Base-by-base conservation (phyloP, 2,329 filamentous ascomycete species). In the Microdochium trichocladiopsis region DNA sequence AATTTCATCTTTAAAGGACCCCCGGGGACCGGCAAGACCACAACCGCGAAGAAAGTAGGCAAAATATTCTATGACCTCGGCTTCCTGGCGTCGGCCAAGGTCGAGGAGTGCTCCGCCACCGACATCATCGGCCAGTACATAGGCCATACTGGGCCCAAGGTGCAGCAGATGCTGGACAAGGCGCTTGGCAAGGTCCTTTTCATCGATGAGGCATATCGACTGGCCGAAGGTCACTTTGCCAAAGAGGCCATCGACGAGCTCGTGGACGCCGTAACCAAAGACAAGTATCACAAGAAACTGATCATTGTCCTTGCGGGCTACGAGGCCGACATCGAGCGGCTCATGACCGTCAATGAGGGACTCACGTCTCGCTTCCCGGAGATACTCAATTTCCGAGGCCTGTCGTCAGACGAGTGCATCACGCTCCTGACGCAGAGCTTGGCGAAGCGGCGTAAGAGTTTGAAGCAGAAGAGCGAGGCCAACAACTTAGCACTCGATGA, bases 21-120 rank as follows among this genome's bases (percentile, higher is more conserved):
- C 0, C 83, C 83, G 14, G 84, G 83, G 0, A 90, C 87, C 0
- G 88, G 87, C 0, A 91, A 91, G 60, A 90, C 87, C 0, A 84
- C 83, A 0, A 89, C 74, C 0, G 88, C 88, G 0, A 71, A 77
- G n/a, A 87, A 84, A 55, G 88, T 92, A 76, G 87, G 87, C 3
- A 79, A 88, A 55, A 72, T 92, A 0, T 92, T 82, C 60, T 91
- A 88, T 60, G 83, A 91, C 58, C 80, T 90, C 75, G 86, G 86
- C 0, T 79, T 91, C 31, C 68, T 92, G 0, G 68, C 79, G 0
- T 72, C 72, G 0, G 75, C 73, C 0, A 78, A 84, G 24, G 83
- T 90, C 0, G 63, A 83, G 0, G 84, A 90, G 51, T 80, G 76
- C 47, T 90, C 87, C 0, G 83, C 84, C 0, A 81, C 82, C 0